Percentiles rank a stretch among this genome's conserved stretches.
These are phyloP conservation scores for Trichoderma sp. DNA, from an alignment of 2,329 filamentous ascomycete genomes.

Conservation along the genomic window DNA sequence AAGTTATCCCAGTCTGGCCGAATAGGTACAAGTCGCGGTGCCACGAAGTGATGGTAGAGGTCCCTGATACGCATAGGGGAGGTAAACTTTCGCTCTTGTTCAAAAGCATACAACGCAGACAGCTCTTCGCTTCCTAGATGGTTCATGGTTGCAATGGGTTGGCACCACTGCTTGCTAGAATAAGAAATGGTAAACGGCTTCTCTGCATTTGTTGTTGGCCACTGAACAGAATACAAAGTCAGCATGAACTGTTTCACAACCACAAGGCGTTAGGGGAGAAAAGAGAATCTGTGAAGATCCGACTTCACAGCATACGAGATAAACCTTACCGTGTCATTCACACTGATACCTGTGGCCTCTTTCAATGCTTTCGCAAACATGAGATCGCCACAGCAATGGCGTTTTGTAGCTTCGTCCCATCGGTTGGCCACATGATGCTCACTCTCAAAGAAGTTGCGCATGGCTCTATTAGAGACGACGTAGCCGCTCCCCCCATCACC, in stretches of 20 bases:
- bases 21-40: slow-evolving; percentile 40
- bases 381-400: slow-evolving; percentile 55
- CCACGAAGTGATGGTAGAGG: slow-evolving; percentile 50
- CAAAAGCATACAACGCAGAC: slow-evolving; percentile 53
- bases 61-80: slow-evolving; percentile 48
- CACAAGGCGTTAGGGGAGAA: background rate
- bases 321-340: slow-evolving; percentile 46
- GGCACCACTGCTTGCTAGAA: slow-evolving; percentile 53
- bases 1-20: slow-evolving; percentile 57
- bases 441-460: slow-evolving; percentile 48
- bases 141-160: slow-evolving; percentile 59
- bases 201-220: slow-evolving; percentile 58
- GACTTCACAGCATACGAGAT: background rate
- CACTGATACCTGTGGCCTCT: slow-evolving; percentile 43
- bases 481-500: slow-evolving; percentile 61
- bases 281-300: background rate
- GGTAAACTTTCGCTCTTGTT: slow-evolving; percentile 42
- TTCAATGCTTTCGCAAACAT: slow-evolving; percentile 51
- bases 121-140: slow-evolving; percentile 55
- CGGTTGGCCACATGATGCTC: slow-evolving; percentile 47
- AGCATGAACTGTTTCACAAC: background rate
- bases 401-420: slow-evolving; percentile 46
- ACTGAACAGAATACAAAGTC: slow-evolving; percentile 35
- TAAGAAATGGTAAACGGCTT: slow-evolving; percentile 55
- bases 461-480: slow-evolving; percentile 52